Percentiles rank a stretch among this genome's conserved stretches.
Conservation (phyloP, 495 filamentous ascomycete genomes). For the Penicillium antarcticum region DNA sequence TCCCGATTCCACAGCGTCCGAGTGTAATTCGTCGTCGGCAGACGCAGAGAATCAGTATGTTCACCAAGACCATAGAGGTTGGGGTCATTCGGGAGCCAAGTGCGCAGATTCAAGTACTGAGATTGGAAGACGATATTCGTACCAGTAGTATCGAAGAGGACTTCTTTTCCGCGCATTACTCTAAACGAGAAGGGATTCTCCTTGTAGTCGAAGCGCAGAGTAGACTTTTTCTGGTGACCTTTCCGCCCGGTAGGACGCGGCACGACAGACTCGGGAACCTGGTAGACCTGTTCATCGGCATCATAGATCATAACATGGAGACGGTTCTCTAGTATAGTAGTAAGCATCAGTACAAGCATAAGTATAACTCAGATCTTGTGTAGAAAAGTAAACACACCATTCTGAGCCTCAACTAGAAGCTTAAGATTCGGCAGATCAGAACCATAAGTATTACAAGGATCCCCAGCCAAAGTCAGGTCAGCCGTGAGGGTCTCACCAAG, state of each 20-base stretch:
- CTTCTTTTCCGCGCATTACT: slow-evolving; percentile 60
- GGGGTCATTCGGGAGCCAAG: slow-evolving; percentile 61
- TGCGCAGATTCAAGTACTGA: slow-evolving; percentile 72
- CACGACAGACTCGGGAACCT: slow-evolving; percentile 71
- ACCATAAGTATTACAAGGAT: slow-evolving; percentile 69
- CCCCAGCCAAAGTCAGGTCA: slow-evolving; percentile 63
- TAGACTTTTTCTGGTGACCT: slow-evolving; percentile 21
- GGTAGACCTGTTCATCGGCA: slow-evolving; percentile 67
- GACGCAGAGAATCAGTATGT: slow-evolving; percentile 68
- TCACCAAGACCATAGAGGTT: slow-evolving; percentile 81
- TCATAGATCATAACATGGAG: slow-evolving; percentile 85
- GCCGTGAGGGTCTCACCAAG: slow-evolving; percentile 43
- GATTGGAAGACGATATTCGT: slow-evolving; percentile 71
- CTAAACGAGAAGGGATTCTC: slow-evolving; percentile 73
- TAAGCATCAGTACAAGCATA: neutral
- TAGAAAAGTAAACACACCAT: slow-evolving; percentile 46
- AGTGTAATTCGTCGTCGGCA: slow-evolving; percentile 71
- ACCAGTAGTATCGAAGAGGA: slow-evolving; percentile 76
- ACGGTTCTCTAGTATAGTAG: slow-evolving; percentile 54
- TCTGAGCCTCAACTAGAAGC: slow-evolving; percentile 72
- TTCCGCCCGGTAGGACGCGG: slow-evolving; percentile 49
- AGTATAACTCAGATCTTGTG: neutral
- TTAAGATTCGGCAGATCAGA: slow-evolving; percentile 62
- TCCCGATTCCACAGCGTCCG: slow-evolving; percentile 81
- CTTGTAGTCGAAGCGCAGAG: slow-evolving; percentile 62